These are phyloP conservation scores for Colletotrichum navitas DNA, from an alignment of 2,329 filamentous ascomycete species.

Conservation along the genomic window DNA sequence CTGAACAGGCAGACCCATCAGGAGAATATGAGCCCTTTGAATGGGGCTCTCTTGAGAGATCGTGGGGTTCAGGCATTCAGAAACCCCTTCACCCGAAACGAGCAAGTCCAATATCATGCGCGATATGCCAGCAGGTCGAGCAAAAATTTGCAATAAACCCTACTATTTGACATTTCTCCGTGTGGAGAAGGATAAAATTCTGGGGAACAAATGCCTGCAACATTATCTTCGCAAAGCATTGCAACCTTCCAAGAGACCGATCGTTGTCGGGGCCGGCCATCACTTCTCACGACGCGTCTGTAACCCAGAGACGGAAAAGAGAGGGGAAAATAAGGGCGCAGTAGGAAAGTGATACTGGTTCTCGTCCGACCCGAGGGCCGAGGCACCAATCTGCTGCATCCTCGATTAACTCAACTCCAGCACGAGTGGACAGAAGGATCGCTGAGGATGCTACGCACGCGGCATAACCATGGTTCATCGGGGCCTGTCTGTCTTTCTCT, in stretches of 20 bases:
- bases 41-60: neutral
- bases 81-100: neutral
- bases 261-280: neutral
- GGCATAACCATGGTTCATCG: neutral
- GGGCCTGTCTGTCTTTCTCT: constrained; percentile 3
- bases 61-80: constrained; percentile 9
- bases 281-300: constrained; percentile 4
- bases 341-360: neutral
- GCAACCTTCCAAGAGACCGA: neutral
- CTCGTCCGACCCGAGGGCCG: neutral
- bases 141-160: constrained; percentile 19
- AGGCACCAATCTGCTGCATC: neutral
- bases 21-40: neutral
- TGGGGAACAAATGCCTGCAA: constrained; percentile 23
- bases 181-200: constrained; percentile 36
- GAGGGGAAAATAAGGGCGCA: neutral
- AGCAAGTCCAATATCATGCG: neutral
- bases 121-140: constrained; percentile 5
- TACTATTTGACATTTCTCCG: neutral
- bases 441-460: neutral
- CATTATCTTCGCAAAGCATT: constrained; percentile 7
- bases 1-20: neutral
- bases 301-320: neutral
- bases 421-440: neutral
- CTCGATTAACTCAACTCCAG: neutral